Evolutionary conservation across 176 grass and related monocot species (phyloP).

Genomic region (Alopecurus myosuroides): DNA sequence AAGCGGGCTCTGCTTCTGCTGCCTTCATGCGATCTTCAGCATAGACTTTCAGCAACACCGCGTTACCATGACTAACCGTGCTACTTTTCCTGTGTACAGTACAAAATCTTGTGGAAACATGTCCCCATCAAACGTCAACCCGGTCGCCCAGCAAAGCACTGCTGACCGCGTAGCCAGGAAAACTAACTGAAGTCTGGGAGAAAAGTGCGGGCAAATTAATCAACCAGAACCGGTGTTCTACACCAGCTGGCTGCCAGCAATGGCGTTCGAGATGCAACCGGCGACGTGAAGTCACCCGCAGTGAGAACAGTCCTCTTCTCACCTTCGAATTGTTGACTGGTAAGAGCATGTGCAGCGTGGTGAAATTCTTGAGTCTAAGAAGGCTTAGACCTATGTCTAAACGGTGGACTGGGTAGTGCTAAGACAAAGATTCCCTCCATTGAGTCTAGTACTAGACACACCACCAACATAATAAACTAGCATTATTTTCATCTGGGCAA

Average conservation of each 20-base stretch:
- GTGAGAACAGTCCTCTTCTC: background rate
- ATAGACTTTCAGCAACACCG: background rate
- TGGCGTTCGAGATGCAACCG: slow-evolving; percentile 13
- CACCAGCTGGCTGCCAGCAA: slow-evolving; percentile 2
- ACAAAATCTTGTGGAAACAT: background rate
- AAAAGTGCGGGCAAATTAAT: background rate
- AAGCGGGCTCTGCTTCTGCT: background rate
- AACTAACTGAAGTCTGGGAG: background rate
- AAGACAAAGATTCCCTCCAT: no score
- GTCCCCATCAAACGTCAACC: background rate
- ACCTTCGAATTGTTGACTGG: background rate
- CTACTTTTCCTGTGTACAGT: background rate
- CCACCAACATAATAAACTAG: no score
- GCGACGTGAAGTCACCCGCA: background rate
- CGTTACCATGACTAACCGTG: background rate
- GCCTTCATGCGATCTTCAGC: background rate
- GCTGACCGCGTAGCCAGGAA: background rate
- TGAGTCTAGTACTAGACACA: no score
- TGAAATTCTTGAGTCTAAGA: no score
- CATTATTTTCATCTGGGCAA: no score
- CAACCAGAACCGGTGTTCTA: background rate
- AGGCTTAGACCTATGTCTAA: no score
- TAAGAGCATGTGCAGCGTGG: no score
- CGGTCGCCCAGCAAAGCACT: background rate
- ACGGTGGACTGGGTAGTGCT: no score